Percentiles rank a stretch among this genome's conserved stretches.
Evolutionary conservation across 2,329 filamentous ascomycete genomes (phyloP).

Genomic region (Exophiala calicioides): DNA sequence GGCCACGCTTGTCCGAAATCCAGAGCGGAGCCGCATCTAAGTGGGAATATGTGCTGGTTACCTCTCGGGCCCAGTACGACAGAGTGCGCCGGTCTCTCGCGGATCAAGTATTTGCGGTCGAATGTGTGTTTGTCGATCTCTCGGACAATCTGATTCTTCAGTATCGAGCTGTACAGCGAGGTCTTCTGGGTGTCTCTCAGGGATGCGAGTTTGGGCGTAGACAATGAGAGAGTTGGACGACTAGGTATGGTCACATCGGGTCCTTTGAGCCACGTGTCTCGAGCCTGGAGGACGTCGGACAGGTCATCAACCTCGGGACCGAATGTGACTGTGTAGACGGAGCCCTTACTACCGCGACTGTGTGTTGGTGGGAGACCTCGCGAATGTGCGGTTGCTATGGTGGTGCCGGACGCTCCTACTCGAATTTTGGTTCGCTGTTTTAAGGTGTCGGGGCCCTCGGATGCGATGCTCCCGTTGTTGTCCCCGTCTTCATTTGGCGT

Average conservation of each 20-base stretch:
- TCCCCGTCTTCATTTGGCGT: slow-evolving; percentile 14
- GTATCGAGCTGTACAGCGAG: too few species aligned
- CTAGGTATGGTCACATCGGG: slow-evolving; percentile 55
- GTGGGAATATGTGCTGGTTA: slow-evolving; percentile 44
- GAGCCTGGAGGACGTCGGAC: slow-evolving; percentile 48
- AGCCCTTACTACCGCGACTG: slow-evolving; percentile 43
- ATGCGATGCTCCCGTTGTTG: slow-evolving; percentile 6
- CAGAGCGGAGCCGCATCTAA: slow-evolving; percentile 46
- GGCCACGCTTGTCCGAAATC: slow-evolving; percentile 51
- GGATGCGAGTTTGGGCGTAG: too few species aligned
- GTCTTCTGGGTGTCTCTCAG: too few species aligned
- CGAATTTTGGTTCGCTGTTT: not conserved
- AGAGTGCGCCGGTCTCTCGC: slow-evolving; percentile 38
- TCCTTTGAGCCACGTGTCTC: slow-evolving; percentile 51
- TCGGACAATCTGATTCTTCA: too few species aligned
- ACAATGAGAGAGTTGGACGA: slow-evolving; percentile 41
- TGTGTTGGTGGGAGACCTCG: slow-evolving; percentile 41
- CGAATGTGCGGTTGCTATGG: slow-evolving; percentile 36
- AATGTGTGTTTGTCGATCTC: not conserved
- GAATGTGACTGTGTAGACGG: slow-evolving; percentile 53
- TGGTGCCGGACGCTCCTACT: not conserved
- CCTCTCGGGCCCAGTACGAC: slow-evolving; percentile 55
- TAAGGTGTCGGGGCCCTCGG: slow-evolving; percentile 3
- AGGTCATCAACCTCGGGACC: slow-evolving; percentile 54
- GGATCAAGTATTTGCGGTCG: slow-evolving; percentile 11